Conservation (phyloP, 192 early-diverging fungal genomes). For the Umbelopsis ramanniana region DNA sequence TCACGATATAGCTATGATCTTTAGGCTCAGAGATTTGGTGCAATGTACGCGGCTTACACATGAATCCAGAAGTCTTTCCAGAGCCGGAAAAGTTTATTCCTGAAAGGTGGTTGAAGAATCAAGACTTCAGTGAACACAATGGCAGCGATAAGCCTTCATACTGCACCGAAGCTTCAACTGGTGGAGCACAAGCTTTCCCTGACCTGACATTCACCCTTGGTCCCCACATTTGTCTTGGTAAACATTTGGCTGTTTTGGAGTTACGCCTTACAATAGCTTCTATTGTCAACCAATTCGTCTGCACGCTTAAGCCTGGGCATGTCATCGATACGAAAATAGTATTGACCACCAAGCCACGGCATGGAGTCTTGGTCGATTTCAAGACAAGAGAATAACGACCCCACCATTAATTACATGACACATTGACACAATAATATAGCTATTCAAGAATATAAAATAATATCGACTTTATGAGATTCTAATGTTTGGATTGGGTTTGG, state of each 20-base stretch:
- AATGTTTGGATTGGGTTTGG: too few species aligned
- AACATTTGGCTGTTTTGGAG: slow-evolving; percentile 39
- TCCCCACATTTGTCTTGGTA: slow-evolving; percentile 37
- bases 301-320: slow-evolving; percentile 21
- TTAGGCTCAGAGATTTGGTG: slow-evolving; percentile 35
- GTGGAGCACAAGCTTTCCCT: slow-evolving; percentile 33
- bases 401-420: background rate
- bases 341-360: slow-evolving; percentile 36
- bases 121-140: background rate
- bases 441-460: background rate
- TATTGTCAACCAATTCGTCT: slow-evolving; percentile 29
- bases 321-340: slow-evolving; percentile 39
- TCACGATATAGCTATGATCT: background rate
- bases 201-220: slow-evolving; percentile 42
- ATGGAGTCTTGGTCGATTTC: slow-evolving; percentile 41
- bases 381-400: background rate
- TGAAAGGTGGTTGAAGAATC: slow-evolving; percentile 30
- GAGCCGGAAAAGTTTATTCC: slow-evolving; percentile 38
- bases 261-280: slow-evolving; percentile 37
- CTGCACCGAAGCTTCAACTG: background rate
- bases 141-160: background rate
- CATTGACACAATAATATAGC: background rate
- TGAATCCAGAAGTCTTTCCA: slow-evolving; percentile 40
- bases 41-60: slow-evolving; percentile 41
- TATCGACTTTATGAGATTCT: too few species aligned